Conservation (phyloP, 2,329 filamentous ascomycete genomes). For the Verticillium zaregamsianum region DNA sequence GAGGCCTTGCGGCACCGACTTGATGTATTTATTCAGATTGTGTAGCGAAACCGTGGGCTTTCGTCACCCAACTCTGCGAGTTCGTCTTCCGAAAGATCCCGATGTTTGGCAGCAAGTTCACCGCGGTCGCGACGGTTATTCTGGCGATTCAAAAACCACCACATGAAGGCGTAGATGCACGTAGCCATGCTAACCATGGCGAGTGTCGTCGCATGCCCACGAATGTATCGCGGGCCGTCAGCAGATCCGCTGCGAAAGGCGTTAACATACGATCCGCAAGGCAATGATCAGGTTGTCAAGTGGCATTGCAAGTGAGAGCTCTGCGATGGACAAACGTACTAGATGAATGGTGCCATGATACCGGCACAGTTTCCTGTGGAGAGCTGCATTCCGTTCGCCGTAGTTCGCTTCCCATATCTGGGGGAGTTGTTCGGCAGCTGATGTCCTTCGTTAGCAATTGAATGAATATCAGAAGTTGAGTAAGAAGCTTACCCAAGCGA, state of each 20-base stretch:
- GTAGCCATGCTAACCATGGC: slow-evolving; percentile 14
- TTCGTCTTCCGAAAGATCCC: slow-evolving; percentile 39
- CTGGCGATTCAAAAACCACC: slow-evolving; percentile 29
- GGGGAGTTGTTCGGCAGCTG: slow-evolving; percentile 69
- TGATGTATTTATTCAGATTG: slow-evolving; percentile 20
- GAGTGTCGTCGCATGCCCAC: slow-evolving; percentile 52
- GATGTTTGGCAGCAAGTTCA: slow-evolving; percentile 31
- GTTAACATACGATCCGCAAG: neutral
- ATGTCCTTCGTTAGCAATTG: slow-evolving; percentile 54
- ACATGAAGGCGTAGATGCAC: slow-evolving; percentile 29
- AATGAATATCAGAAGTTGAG: too few relatives aligned
- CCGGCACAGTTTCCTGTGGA: slow-evolving; percentile 60
- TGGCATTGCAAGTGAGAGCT: neutral
- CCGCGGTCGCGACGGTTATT: slow-evolving; percentile 42
- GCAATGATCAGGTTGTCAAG: neutral
- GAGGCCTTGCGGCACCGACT: neutral
- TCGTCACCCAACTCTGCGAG: slow-evolving; percentile 48
- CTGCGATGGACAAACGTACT: slow-evolving; percentile 54
- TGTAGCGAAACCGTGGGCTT: slow-evolving; percentile 45
- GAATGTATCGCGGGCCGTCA: slow-evolving; percentile 54
- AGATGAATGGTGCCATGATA: slow-evolving; percentile 59
- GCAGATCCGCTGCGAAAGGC: slow-evolving; percentile 29
- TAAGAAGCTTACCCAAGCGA: slow-evolving; percentile 43
- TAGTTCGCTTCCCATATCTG: slow-evolving; percentile 60
- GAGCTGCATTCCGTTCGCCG: slow-evolving; percentile 58